Conservation (phyloP, 2,329 filamentous ascomycete species). For the Beauveria asiatica region DNA sequence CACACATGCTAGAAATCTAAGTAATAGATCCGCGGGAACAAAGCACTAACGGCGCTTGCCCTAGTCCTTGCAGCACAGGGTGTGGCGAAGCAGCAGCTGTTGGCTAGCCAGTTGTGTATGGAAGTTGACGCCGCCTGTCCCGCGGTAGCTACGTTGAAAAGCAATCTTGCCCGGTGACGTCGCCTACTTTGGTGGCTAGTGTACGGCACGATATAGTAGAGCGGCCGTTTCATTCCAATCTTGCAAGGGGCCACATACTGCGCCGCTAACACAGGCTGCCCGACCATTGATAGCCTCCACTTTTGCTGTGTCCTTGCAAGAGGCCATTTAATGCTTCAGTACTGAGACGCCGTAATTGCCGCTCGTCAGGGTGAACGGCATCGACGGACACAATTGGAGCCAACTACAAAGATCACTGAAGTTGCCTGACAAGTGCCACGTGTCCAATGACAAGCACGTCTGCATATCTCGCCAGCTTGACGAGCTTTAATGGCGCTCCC, state of each 20-base stretch:
- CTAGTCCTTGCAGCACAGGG: too few relatives aligned
- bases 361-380: neutral
- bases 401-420: neutral
- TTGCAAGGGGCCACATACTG: neutral
- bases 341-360: neutral
- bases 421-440: neutral
- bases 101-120: too few relatives aligned
- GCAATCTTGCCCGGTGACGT: too few relatives aligned
- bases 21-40: too few relatives aligned
- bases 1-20: too few relatives aligned
- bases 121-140: too few relatives aligned
- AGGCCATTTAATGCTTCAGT: slow-evolving; percentile 9
- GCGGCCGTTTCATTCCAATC: neutral
- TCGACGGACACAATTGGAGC: neutral
- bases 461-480: neutral
- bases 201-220: neutral
- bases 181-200: neutral
- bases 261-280: neutral
- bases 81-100: too few relatives aligned
- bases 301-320: too few relatives aligned
- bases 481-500: neutral
- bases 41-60: too few relatives aligned
- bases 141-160: too few relatives aligned
- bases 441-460: neutral
- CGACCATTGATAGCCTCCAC: too few relatives aligned